phyloP scores from a whole-genome alignment of 1,284 basidiomycete species.

The Pseudozyma flocculosa region DNA sequence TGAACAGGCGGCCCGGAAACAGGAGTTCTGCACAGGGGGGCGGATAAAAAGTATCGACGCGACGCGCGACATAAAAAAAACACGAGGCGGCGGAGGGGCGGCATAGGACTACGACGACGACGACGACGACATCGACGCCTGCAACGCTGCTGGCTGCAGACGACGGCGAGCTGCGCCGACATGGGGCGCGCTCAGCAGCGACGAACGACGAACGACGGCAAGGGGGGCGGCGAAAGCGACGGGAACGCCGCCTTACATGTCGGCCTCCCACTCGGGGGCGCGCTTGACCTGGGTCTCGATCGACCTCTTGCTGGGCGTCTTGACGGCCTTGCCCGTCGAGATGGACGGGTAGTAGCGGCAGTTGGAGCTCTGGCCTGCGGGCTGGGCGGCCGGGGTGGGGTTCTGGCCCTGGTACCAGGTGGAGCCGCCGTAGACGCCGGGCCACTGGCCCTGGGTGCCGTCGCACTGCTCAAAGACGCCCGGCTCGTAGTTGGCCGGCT shows the following conservation, averaged over 20 bases:
- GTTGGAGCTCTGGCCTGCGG: constrained; percentile 35
- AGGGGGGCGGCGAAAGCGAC: too few species aligned
- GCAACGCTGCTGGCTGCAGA: too few species aligned
- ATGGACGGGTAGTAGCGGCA: constrained; percentile 44
- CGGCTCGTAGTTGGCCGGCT: constrained; percentile 48
- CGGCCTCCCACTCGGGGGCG: constrained; percentile 35
- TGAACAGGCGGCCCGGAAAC: too few species aligned
- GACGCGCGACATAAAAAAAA: too few species aligned
- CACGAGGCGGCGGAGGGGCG: too few species aligned
- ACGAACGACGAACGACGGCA: too few species aligned
- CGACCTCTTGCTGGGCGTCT: constrained; percentile 32
- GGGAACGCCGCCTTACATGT: constrained; percentile 1
- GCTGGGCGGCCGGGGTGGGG: constrained; percentile 35
- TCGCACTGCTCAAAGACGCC: constrained; percentile 50
- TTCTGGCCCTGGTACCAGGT: constrained; percentile 50
- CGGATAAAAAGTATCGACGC: too few species aligned
- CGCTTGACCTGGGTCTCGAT: constrained; percentile 40
- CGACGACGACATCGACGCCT: too few species aligned
- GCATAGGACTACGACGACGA: too few species aligned
- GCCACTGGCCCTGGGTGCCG: constrained; percentile 44
- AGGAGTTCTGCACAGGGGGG: too few species aligned
- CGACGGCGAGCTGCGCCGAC: too few species aligned
- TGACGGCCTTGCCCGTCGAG: constrained; percentile 37
- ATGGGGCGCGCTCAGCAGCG: too few species aligned
- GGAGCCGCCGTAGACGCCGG: constrained; percentile 48